Evolutionary conservation across 768 basidiomycete species (phyloP).

Genomic region (Suillus hirtellus): DNA sequence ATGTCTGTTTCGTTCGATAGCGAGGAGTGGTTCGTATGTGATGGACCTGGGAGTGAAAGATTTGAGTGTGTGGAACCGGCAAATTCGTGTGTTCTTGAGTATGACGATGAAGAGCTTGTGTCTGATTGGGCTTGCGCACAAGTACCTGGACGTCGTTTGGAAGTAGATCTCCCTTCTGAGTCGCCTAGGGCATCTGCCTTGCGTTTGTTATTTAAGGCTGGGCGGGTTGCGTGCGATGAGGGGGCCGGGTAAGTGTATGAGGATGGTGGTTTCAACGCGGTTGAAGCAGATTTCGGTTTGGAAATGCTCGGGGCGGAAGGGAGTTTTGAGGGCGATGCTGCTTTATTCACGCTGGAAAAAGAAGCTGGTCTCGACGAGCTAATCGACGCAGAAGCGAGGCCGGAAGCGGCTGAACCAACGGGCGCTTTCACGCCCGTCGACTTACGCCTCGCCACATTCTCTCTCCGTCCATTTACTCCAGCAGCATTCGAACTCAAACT

Average conservation of each 20-base stretch:
- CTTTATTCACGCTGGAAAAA: background rate
- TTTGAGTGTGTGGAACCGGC: background rate
- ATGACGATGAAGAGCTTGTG: background rate
- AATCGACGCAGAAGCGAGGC: background rate
- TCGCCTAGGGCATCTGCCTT: slow-evolving; percentile 1
- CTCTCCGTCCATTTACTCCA: background rate
- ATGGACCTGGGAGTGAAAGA: background rate
- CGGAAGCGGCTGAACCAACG: background rate
- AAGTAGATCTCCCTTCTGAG: background rate
- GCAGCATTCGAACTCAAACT: slow-evolving; percentile 8
- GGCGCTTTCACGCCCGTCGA: slow-evolving; percentile 35
- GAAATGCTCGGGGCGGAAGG: background rate
- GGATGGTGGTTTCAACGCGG: background rate
- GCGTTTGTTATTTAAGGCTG: background rate
- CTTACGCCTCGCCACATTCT: slow-evolving; percentile 25
- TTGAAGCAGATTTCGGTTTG: background rate
- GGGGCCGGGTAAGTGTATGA: background rate
- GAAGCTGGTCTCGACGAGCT: background rate
- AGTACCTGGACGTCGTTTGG: background rate
- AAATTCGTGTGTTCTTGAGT: background rate
- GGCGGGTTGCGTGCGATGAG: background rate
- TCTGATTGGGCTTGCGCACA: background rate
- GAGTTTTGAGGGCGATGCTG: background rate
- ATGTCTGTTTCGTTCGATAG: slow-evolving; percentile 38
- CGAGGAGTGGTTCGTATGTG: slow-evolving; percentile 4